These are phyloP conservation scores for Pestalotiopsis sp. DNA, from an alignment of 2,329 filamentous ascomycete species.

Conservation along the genomic window DNA sequence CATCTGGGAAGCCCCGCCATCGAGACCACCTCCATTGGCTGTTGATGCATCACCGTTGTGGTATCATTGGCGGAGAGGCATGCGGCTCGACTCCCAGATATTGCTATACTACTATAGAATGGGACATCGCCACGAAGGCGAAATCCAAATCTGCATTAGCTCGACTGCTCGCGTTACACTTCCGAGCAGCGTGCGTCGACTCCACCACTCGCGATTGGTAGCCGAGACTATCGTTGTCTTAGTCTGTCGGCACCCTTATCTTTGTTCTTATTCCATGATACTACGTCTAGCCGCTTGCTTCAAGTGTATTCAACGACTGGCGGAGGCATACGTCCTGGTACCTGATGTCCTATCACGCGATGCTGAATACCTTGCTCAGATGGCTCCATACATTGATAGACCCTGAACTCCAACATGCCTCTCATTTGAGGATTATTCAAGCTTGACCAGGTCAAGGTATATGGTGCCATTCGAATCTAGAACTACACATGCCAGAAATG, in stretches of 20 bases:
- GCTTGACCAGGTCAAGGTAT: background rate
- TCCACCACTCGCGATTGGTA: background rate
- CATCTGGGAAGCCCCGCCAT: background rate
- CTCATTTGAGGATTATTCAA: conserved; percentile 6
- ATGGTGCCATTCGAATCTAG: background rate
- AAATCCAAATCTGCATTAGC: background rate
- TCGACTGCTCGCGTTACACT: background rate
- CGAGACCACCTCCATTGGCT: background rate
- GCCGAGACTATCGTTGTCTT: background rate
- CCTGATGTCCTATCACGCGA: background rate
- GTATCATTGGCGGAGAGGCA: background rate
- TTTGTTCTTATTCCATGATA: background rate
- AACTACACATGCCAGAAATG: background rate
- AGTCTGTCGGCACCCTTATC: background rate
- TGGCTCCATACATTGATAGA: background rate
- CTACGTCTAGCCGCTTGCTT: background rate
- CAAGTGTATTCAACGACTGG: background rate
- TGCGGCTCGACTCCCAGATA: conserved; percentile 1
- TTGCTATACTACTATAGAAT: background rate
- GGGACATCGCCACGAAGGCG: background rate
- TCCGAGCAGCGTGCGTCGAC: background rate
- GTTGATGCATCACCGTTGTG: background rate
- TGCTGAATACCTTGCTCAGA: background rate
- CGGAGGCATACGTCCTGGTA: background rate
- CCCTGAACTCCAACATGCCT: background rate